phyloP scores from a whole-genome alignment of 805 yeast genomes.

The Pichia eremophila region DNA sequence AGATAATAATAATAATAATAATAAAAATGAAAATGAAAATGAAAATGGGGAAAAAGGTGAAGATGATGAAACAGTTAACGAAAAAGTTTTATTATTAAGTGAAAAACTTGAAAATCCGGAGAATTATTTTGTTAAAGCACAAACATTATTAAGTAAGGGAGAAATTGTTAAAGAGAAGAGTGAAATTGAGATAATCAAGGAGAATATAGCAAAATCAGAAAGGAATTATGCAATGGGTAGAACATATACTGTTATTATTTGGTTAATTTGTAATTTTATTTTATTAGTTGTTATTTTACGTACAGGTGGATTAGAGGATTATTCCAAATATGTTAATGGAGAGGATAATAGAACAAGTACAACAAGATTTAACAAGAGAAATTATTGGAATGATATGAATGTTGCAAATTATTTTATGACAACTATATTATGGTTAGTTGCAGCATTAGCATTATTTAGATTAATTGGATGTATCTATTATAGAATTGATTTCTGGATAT shows the following conservation, averaged over 20 bases:
- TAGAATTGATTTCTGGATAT: slow-evolving; percentile 16
- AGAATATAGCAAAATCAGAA: slow-evolving; percentile 17
- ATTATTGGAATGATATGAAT: slow-evolving; percentile 12
- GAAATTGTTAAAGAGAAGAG: slow-evolving; percentile 41
- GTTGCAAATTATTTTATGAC: slow-evolving; percentile 51
- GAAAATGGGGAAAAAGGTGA: too few relatives aligned
- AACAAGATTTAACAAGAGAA: too few relatives aligned
- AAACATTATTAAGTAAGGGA: slow-evolving; percentile 29
- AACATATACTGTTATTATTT: slow-evolving; percentile 75
- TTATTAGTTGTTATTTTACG: slow-evolving; percentile 73
- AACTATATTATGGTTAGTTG: slow-evolving; percentile 86
- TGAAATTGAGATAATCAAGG: slow-evolving; percentile 30
- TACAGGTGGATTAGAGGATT: slow-evolving; percentile 64
- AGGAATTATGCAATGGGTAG: slow-evolving; percentile 86
- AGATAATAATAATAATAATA: slow-evolving; percentile 7
- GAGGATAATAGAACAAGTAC: too few relatives aligned
- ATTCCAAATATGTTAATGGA: slow-evolving; percentile 10
- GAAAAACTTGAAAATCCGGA: slow-evolving; percentile 26
- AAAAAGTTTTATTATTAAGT: slow-evolving; percentile 19
- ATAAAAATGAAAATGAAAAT: too few relatives aligned
- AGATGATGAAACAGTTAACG: slow-evolving; percentile 9
- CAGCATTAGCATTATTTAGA: slow-evolving; percentile 72
- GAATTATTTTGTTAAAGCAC: slow-evolving; percentile 20
- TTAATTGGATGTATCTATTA: slow-evolving; percentile 64
- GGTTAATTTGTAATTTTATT: slow-evolving; percentile 79